Conservation (phyloP, 2,329 filamentous ascomycete species). For the Metarhizium robertsii region DNA sequence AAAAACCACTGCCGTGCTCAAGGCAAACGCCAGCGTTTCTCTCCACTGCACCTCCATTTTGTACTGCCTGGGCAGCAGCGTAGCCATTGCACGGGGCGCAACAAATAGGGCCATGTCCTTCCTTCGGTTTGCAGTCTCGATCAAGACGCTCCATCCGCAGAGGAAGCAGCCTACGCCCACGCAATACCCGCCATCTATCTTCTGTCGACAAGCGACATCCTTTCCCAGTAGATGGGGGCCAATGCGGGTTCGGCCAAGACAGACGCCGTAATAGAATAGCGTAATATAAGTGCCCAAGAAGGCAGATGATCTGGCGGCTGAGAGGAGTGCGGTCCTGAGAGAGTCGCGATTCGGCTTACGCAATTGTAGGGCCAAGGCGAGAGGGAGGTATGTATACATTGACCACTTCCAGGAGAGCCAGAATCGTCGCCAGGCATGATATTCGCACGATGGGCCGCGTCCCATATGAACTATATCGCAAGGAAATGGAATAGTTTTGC, state of each 20-base stretch:
- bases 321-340: conserved; percentile 43
- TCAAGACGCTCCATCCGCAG: conserved; percentile 74
- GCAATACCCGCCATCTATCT: conserved; percentile 55
- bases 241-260: conserved; percentile 62
- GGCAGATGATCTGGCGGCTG: conserved; percentile 60
- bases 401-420: conserved; percentile 62
- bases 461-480: conserved; percentile 83
- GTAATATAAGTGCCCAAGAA: conserved; percentile 72
- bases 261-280: conserved; percentile 79
- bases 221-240: conserved; percentile 59
- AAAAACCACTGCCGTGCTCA: conserved; percentile 61
- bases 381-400: conserved; percentile 65
- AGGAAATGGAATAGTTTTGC: conserved; percentile 59
- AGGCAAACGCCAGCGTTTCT: conserved; percentile 56
- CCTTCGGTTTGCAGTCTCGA: conserved; percentile 56
- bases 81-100: conserved; percentile 66
- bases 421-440: conserved; percentile 62
- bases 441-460: conserved; percentile 62
- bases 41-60: conserved; percentile 51
- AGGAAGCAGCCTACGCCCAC: conserved; percentile 62
- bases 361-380: conserved; percentile 59
- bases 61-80: conserved; percentile 64
- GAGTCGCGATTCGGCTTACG: conserved; percentile 35
- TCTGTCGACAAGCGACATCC: conserved; percentile 35
- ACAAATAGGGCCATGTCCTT: conserved; percentile 77